Evolutionary conservation across 768 basidiomycete genomes (phyloP), one percentile per base, ranked within the genome.

Genomic region (Trametes elegans): DNA sequence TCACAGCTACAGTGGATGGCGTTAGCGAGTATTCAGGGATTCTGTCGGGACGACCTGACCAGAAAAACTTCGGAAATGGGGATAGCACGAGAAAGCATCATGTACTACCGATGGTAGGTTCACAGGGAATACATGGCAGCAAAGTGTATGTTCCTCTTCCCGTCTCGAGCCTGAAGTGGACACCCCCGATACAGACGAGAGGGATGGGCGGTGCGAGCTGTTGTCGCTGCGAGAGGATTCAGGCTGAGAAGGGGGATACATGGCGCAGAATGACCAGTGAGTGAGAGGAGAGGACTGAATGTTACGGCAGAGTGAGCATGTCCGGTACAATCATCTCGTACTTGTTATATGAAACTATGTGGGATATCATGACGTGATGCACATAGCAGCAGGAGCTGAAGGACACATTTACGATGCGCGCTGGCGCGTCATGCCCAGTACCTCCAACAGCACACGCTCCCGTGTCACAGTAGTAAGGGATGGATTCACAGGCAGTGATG

Each of bases 1-100:
- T 46, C 4, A 58, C 55, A 38, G 67, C 71, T 75, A 45, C 18
- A 38, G n/a, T 18, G 11, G 18, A 31, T 27, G 36, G 39, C 32
- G 6, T 28, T 11, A 27, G 27, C 8, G 47, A 16, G 24, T 11
- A 32, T 3, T 34, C 18, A 7, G 34, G 3, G 23, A 8, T n/a
- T 46, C n/a, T n/a, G n/a, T n/a, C n/a, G n/a, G n/a, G n/a, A 48
- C 13, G 24, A 32, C 19, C 42, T 53, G 26, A 53, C 51, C 51
- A 27, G 51, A 53, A n/a, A 44, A 19, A 29, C 51, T 44, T 0
- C 51, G 42, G 10, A 41, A 26, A 21, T 35, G 42, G 7, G 50
- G 23, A 24, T 29, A 34, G 10, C 21, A 43, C 6, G 32, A 28
- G 8, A 3, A 21, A 2, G 35, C n/a, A 11, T 28, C 45, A 45